phyloP scores from a whole-genome alignment of 345 rosid genomes.

The Noccaea bulbosa region DNA sequence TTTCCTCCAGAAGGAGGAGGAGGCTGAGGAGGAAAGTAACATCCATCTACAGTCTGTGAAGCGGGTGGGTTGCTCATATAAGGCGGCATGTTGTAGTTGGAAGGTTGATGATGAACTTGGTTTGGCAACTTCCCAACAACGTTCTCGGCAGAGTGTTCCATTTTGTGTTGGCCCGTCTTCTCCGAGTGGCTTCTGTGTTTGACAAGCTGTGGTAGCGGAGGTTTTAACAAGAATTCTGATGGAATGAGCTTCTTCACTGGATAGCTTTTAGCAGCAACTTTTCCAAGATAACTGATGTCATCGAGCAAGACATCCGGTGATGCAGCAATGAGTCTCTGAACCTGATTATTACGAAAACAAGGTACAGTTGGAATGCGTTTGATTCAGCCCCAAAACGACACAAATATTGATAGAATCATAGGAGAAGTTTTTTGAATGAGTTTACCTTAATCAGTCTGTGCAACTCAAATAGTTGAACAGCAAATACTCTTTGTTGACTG shows the following conservation, averaged over 20 bases:
- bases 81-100: constrained; percentile 44
- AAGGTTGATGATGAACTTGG: constrained; percentile 48
- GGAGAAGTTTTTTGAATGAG: neutral
- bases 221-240: constrained; percentile 47
- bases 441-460: constrained; percentile 91
- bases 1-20: constrained; percentile 48
- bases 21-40: constrained; percentile 60
- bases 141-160: constrained; percentile 45
- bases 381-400: neutral
- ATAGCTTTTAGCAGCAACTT: constrained; percentile 51
- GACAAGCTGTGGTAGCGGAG: constrained; percentile 46
- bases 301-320: constrained; percentile 71
- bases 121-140: constrained; percentile 24
- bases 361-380: constrained; percentile 21
- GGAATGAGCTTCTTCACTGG: constrained; percentile 52
- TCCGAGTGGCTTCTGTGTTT: constrained; percentile 47
- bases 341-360: constrained; percentile 52
- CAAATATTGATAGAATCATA: neutral
- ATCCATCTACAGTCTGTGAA: constrained; percentile 28
- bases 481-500: constrained; percentile 96
- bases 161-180: constrained; percentile 46
- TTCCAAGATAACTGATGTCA: constrained; percentile 51
- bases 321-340: constrained; percentile 74
- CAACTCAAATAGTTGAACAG: constrained; percentile 88
- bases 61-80: constrained; percentile 26